Evolutionary conservation across 1,284 basidiomycete genomes (phyloP), one percentile per base, ranked within the genome.

Genomic region (Cystobasidiaceae sp.): DNA sequence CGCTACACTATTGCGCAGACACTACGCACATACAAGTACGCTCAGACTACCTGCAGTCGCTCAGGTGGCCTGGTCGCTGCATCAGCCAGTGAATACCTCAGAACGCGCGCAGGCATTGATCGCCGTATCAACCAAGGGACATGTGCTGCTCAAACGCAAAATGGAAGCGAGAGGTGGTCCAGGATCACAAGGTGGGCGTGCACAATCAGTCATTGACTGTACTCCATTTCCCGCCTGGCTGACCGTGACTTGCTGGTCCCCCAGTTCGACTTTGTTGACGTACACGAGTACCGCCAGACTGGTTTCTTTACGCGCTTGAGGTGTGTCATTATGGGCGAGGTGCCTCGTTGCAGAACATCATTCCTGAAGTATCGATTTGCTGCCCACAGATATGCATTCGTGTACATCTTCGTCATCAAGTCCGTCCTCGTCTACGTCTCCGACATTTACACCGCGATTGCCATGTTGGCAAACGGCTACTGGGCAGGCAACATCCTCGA

Each of bases 381-480:
- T 55, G 11, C 58, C 15, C 33, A 9, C 75, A 94, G 90, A 76
- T 97, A 97, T 78, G 78, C 89, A 66, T 91, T 88, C 84, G 81
- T 96, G 69, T 98, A 94, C 78, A 79, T 92, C 75, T 83, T 93
- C 73, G 85, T 97, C 65, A 84, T 96, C 81, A 97, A 96, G 78
- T 90, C 90, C 32, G 87, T 97, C 79, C 85, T 92, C 67, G 93
- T 98, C 77, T 97, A 97, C 79, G 83, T 92, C 66, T 89, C 91
- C 78, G 96, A 98, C 83, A 92, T 97, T 77, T 98, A 96, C 81
- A 94, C 94, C 34, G 93, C 91, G 67, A 84, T 92, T 67, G 97
- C 93, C 70, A 90, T 97, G 87, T 87, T 97, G 77, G 87, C 89
- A n/a, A 93, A 91, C 44, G 82, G 84, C 32, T 83, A 85, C 56